Percentiles rank a stretch among this genome's conserved stretches.
These are phyloP conservation scores for Mycena olivaceomarginata DNA, from an alignment of 768 basidiomycete species.

Conservation along the genomic window DNA sequence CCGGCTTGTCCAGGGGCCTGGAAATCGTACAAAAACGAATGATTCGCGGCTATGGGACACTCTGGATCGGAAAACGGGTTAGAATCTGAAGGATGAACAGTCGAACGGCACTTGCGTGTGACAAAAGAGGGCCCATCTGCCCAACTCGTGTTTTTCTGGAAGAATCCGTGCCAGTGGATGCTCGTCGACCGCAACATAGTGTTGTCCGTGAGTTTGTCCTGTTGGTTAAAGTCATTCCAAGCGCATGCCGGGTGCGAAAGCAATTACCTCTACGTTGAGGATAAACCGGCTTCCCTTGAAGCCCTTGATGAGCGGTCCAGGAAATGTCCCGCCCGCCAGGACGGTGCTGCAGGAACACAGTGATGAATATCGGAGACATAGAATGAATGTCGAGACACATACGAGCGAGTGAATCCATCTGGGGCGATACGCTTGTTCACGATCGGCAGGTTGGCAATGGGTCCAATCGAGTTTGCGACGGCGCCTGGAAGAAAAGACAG, in stretches of 20 bases:
- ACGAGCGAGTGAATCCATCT: constrained; percentile 69
- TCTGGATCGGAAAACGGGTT: not conserved
- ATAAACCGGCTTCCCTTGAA: constrained; percentile 51
- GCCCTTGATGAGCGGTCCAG: constrained; percentile 52
- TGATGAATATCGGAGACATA: constrained; percentile 38
- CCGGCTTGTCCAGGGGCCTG: constrained; percentile 59
- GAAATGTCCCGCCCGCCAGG: constrained; percentile 51
- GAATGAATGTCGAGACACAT: constrained; percentile 38
- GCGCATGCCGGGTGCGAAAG: constrained; percentile 39
- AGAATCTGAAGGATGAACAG: not conserved
- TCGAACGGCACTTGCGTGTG: constrained; percentile 23
- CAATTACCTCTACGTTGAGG: constrained; percentile 61
- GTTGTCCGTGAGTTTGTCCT: constrained; percentile 61
- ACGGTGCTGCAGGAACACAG: constrained; percentile 43
- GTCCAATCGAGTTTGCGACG: constrained; percentile 51
- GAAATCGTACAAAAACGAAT: constrained; percentile 57
- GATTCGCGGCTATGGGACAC: constrained; percentile 31
- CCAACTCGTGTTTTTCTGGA: constrained; percentile 59
- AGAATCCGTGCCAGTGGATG: constrained; percentile 69
- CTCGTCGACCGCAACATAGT: constrained; percentile 71
- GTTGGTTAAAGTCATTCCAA: constrained; percentile 34
- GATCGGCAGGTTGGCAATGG: constrained; percentile 59
- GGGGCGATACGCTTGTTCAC: constrained; percentile 67
- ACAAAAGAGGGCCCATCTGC: constrained; percentile 64
- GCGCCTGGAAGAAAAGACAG: constrained; percentile 50